These are phyloP conservation scores for Murraya koenigii DNA, from an alignment of 345 rosid species.

Conservation along the genomic window DNA sequence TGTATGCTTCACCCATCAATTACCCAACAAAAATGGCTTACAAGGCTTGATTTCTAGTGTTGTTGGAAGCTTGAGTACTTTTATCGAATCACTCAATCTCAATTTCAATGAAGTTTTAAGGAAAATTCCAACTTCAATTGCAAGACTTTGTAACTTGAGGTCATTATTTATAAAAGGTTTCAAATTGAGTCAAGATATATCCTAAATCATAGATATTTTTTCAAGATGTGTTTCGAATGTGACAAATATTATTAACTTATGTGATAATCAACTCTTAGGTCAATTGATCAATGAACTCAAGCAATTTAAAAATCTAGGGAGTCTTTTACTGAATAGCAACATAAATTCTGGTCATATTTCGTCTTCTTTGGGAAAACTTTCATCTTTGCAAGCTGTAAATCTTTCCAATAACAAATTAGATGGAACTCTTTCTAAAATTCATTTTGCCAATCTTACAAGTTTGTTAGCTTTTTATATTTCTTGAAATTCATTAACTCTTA, in stretches of 20 bases:
- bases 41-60: neutral
- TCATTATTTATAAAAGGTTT: neutral
- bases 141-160: constrained; percentile 15
- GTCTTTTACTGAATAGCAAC: rapidly evolving
- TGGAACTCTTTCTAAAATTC: constrained; percentile 9
- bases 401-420: neutral
- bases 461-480: constrained; percentile 6
- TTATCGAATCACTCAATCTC: neutral
- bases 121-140: neutral
- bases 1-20: no score
- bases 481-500: constrained; percentile 19
- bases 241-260: neutral
- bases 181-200: neutral
- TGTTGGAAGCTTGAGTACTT: constrained; percentile 15
- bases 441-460: constrained; percentile 24
- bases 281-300: neutral
- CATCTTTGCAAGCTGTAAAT: neutral
- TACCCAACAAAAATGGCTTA: no score
- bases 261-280: neutral
- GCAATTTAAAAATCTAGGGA: neutral
- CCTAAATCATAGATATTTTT: neutral
- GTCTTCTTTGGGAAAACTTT: neutral
- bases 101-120: neutral
- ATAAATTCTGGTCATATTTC: neutral
- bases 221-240: neutral